Conservation (phyloP, 306 rosid genomes). For the Fragaria vesca region DNA sequence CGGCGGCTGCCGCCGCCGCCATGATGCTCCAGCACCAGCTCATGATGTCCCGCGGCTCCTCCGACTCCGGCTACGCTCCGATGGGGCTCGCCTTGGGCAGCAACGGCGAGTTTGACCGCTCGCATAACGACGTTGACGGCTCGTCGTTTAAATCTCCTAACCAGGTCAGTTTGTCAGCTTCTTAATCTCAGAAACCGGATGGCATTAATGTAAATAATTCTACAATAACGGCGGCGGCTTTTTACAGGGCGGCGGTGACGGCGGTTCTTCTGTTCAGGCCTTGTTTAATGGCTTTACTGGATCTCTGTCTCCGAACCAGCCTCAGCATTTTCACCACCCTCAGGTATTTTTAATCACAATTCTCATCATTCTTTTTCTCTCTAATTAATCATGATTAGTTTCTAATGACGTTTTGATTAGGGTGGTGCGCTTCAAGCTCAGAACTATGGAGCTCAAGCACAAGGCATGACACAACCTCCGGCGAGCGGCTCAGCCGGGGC, state of each 20-base stretch:
- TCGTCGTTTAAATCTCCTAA: conserved; percentile 55
- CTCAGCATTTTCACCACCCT: conserved; percentile 62
- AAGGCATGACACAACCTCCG: conserved; percentile 46
- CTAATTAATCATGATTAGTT: background rate
- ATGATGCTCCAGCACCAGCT: conserved; percentile 81
- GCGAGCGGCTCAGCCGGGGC: conserved; percentile 39
- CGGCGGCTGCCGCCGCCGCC: conserved; percentile 48
- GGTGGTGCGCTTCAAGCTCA: conserved; percentile 44
- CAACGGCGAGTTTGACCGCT: conserved; percentile 44
- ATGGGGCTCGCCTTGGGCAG: conserved; percentile 47
- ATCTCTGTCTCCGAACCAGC: conserved; percentile 46
- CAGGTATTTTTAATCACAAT: conserved; percentile 27
- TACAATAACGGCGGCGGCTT: background rate
- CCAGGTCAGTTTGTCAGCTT: conserved; percentile 31
- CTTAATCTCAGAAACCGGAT: background rate
- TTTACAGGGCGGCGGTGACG: conserved; percentile 42
- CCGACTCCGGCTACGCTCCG: conserved; percentile 37
- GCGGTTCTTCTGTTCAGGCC: conserved; percentile 41
- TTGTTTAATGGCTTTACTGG: conserved; percentile 59
- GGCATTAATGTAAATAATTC: conserved; percentile 5
- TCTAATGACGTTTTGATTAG: conserved; percentile 1
- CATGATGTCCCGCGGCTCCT: conserved; percentile 37
- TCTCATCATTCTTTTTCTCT: background rate
- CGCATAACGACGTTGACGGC: conserved; percentile 49
- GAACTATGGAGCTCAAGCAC: conserved; percentile 45